Evolutionary conservation across 2,329 filamentous ascomycete species (phyloP).

Genomic region (Colletotrichum sp.): DNA sequence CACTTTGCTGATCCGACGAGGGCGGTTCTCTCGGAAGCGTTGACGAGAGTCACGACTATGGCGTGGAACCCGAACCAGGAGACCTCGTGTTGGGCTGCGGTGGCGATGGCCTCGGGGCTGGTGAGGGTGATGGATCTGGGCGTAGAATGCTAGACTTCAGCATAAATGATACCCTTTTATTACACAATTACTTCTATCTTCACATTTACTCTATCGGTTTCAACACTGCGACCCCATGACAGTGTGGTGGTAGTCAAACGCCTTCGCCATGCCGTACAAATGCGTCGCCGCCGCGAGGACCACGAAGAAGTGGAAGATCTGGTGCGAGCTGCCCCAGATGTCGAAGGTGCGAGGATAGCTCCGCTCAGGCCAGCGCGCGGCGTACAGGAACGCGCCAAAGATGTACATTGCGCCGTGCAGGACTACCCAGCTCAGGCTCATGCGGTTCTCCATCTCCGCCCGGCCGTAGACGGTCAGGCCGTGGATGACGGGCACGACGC

Average conservation of each 20-base stretch:
- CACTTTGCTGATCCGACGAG: slow-evolving; percentile 42
- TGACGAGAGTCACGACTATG: slow-evolving; percentile 65
- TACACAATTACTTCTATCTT: neutral
- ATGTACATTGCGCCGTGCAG: slow-evolving; percentile 86
- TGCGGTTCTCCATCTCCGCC: slow-evolving; percentile 68
- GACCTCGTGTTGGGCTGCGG: slow-evolving; percentile 72
- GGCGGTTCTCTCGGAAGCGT: slow-evolving; percentile 64
- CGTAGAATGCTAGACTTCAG: slow-evolving; percentile 36
- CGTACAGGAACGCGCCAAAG: slow-evolving; percentile 84
- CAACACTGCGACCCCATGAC: slow-evolving; percentile 58
- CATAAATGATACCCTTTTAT: slow-evolving; percentile 12
- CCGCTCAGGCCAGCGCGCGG: slow-evolving; percentile 84
- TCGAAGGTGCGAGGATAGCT: slow-evolving; percentile 81
- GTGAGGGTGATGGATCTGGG: slow-evolving; percentile 72
- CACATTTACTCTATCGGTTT: neutral
- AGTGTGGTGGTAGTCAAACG: slow-evolving; percentile 85
- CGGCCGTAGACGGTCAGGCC: slow-evolving; percentile 73
- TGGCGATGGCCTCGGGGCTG: slow-evolving; percentile 70
- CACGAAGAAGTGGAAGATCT: slow-evolving; percentile 93
- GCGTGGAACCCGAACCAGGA: slow-evolving; percentile 72
- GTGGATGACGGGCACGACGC: slow-evolving; percentile 83
- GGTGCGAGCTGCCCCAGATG: slow-evolving; percentile 91
- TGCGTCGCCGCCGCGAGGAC: slow-evolving; percentile 83
- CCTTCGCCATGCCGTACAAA: slow-evolving; percentile 79
- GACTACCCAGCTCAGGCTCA: slow-evolving; percentile 82